A percentile compares a stretch with the other conserved stretches of the same genome.
These are phyloP conservation scores for Arxiozyma bovina DNA, from an alignment of 1,139 yeast genomes.

Conservation along the genomic window DNA sequence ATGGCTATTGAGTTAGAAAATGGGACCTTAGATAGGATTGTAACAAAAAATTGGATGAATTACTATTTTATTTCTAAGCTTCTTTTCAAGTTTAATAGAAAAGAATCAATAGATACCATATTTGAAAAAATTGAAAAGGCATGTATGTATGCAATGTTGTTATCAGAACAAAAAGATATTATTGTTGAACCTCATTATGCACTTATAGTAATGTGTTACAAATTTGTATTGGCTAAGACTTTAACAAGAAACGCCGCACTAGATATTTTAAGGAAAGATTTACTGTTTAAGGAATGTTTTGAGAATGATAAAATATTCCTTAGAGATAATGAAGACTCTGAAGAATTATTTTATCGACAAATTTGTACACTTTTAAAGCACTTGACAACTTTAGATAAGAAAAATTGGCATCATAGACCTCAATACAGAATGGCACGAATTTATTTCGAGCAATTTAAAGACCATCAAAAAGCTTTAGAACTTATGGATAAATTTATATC, in stretches of 20 bases:
- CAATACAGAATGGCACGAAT: constrained; percentile 64
- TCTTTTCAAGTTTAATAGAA: constrained; percentile 40
- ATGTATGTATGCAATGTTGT: constrained; percentile 36
- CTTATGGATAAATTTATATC: constrained; percentile 59
- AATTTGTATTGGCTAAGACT: constrained; percentile 38
- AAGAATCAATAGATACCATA: constrained; percentile 28
- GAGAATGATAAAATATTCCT: constrained; percentile 17
- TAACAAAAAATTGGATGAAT: constrained; percentile 48
- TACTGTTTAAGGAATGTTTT: constrained; percentile 21
- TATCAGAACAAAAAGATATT: constrained; percentile 42
- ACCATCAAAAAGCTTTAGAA: constrained; percentile 47
- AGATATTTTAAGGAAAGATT: constrained; percentile 34
- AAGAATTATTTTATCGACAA: constrained; percentile 22
- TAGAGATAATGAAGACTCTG: constrained; percentile 6
- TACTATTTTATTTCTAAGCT: constrained; percentile 54
- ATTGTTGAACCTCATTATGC: constrained; percentile 69
- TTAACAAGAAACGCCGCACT: constrained; percentile 36
- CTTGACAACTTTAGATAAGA: constrained; percentile 56
- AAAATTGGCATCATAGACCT: constrained; percentile 89
- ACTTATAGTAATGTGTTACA: constrained; percentile 50
- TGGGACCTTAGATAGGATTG: constrained; percentile 12
- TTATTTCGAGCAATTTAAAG: constrained; percentile 44
- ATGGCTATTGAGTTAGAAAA: constrained; percentile 32
- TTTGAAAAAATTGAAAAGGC: constrained; percentile 38
- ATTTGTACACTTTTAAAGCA: constrained; percentile 34